phyloP scores from a whole-genome alignment of 768 basidiomycete genomes.

The Cystobasidium ongulense region DNA sequence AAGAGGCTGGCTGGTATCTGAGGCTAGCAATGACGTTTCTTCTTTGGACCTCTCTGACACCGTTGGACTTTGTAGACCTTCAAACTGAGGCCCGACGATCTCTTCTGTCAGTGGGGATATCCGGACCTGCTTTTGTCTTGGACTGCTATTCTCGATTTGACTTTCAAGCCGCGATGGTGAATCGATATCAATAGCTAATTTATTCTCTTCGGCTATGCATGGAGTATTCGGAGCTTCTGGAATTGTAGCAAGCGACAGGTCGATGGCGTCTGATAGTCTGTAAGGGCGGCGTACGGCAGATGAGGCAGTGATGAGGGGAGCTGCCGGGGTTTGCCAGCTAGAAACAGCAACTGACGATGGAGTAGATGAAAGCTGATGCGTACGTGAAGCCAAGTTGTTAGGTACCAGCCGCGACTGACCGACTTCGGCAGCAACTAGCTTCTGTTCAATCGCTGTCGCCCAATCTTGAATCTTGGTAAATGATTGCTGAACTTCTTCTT shows the following conservation, averaged over 20 bases:
- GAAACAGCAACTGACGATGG: neutral
- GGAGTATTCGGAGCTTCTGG: neutral
- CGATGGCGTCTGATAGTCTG: neutral
- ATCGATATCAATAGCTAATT: neutral
- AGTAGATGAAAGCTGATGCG: neutral
- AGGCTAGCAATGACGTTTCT: neutral
- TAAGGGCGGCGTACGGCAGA: neutral
- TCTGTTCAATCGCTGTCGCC: conserved; percentile 1
- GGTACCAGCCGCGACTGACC: neutral
- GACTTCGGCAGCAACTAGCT: neutral
- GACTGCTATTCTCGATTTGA: too few relatives aligned
- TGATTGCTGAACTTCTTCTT: neutral
- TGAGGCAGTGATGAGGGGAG: neutral
- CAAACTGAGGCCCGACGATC: too few relatives aligned
- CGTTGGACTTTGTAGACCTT: too few relatives aligned
- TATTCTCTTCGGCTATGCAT: neutral
- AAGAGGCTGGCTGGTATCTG: neutral
- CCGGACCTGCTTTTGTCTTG: too few relatives aligned
- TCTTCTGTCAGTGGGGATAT: too few relatives aligned
- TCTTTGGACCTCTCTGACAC: too few relatives aligned
- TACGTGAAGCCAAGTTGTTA: neutral
- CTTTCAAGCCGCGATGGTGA: too few relatives aligned
- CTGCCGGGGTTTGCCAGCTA: neutral
- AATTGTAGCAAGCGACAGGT: conserved; percentile 2
- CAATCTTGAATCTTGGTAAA: conserved; percentile 3